A percentile compares a stretch with the other conserved stretches of the same genome.
Evolutionary conservation across 345 rosid species (phyloP).

Genomic region (Eucalyptus decipiens): DNA sequence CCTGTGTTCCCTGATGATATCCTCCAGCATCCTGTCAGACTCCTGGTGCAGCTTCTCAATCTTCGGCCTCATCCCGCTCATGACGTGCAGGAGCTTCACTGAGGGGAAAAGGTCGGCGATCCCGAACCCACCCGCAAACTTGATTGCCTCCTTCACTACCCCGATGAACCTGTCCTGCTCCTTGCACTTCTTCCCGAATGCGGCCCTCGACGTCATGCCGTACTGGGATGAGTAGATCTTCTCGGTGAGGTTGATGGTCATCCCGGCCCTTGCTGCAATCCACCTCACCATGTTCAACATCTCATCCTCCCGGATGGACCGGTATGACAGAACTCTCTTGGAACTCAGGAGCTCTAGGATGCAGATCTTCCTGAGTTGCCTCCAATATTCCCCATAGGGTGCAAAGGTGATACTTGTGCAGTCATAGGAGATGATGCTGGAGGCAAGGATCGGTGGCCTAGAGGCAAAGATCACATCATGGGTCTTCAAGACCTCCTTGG

Average conservation of each 20-base stretch:
- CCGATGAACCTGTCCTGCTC: background rate
- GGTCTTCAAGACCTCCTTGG: constrained; percentile 3
- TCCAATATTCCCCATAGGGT: constrained; percentile 13
- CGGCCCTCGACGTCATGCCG: background rate
- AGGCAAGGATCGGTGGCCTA: constrained; percentile 5
- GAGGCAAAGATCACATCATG: constrained; percentile 10
- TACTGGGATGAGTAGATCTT: background rate
- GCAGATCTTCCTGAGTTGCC: constrained; percentile 5
- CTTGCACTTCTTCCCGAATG: constrained; percentile 2
- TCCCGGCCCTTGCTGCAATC: background rate
- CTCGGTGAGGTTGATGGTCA: background rate
- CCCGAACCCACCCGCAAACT: background rate
- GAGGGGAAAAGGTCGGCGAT: constrained; percentile 5
- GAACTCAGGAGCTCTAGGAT: constrained; percentile 1
- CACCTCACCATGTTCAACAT: background rate
- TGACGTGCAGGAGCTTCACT: background rate
- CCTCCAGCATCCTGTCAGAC: background rate
- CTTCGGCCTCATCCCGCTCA: background rate
- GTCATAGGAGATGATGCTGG: constrained; percentile 2
- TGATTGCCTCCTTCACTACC: background rate
- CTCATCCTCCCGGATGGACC: constrained; percentile 11
- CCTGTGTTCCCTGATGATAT: constrained; percentile 1
- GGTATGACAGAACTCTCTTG: constrained; percentile 5
- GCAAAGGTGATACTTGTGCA: constrained; percentile 5
- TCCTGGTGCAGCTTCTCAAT: background rate